Percentiles rank a stretch among this genome's conserved stretches.
Evolutionary conservation across 768 basidiomycete genomes (phyloP).

Genomic region (Cyathus striatus): DNA sequence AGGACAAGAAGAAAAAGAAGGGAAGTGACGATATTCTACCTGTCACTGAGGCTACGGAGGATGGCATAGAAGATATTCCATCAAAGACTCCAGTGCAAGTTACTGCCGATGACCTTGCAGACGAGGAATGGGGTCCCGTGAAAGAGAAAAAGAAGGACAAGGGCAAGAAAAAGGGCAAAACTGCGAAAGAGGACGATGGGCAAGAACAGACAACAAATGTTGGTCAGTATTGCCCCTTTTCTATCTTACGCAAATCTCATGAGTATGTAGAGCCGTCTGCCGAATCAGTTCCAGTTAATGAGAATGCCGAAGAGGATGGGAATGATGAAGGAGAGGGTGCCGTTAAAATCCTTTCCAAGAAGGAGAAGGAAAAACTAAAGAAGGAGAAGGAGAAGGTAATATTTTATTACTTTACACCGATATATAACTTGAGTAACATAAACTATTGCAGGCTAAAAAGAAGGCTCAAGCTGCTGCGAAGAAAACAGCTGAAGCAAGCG

Average conservation of each 20-base stretch:
- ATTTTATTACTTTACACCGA: constrained; percentile 5
- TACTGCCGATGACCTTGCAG: constrained; percentile 68
- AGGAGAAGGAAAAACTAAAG: constrained; percentile 96
- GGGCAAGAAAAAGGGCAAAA: constrained; percentile 55
- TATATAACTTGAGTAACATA: constrained; percentile 5
- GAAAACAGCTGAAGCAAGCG: constrained; percentile 40
- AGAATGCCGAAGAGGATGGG: constrained; percentile 10
- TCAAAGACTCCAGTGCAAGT: constrained; percentile 43
- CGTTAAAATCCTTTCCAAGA: constrained; percentile 77
- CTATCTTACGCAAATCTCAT: too few species aligned
- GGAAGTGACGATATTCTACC: constrained; percentile 22
- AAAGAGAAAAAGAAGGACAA: constrained; percentile 62
- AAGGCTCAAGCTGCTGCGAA: constrained; percentile 91
- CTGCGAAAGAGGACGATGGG: constrained; percentile 32
- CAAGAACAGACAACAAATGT: constrained; percentile 21
- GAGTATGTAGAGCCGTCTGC: too few species aligned
- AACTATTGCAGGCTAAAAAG: constrained; percentile 72
- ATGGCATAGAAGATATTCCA: constrained; percentile 17
- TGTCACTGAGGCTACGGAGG: constrained; percentile 17
- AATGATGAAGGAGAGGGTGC: neutral
- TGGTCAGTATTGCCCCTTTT: too few species aligned
- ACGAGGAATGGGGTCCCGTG: constrained; percentile 66
- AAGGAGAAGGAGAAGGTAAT: constrained; percentile 95
- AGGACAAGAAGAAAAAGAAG: constrained; percentile 51
- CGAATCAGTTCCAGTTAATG: too few species aligned